Evolutionary conservation across 768 basidiomycete genomes (phyloP), one percentile per base, ranked within the genome.

Genomic region (Pulveroboletus sp.): DNA sequence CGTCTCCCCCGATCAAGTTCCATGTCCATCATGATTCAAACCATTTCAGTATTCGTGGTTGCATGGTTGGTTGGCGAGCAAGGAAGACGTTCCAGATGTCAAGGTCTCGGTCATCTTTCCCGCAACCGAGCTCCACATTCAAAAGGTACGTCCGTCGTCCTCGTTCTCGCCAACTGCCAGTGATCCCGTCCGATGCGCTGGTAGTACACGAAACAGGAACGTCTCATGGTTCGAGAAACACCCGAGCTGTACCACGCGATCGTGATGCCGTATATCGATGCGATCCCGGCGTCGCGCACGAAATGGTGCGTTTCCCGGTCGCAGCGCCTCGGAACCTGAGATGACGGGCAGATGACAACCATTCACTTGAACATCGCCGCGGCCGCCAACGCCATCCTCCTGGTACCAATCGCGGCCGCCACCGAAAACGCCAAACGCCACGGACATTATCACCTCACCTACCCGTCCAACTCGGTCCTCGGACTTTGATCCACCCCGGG

Each of bases 41-140:
- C 12, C 27, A 10, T 8, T n/a, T n/a, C 17, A 94, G 91, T 95
- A 95, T 67, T 75, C 82, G 13, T 94, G 90, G 85, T 65, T 84
- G 29, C 80, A 87, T 49, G 91, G 77, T 3, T 92, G 87, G 84
- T 61, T 89, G n/a, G 55, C 59, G 52, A 60, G n/a, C 54, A 61
- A 14, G 33, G 54, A 52, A 34, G 69, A 61, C 34, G 23, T 61
- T 3, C 77, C 83, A 2, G 94, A 97, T 57, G 71, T 93, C 49
- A 90, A 90, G 69, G 78, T 98, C 55, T 88, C 83, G 52, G 72
- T 93, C 16, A 85, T 97, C 43, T 87, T 78, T 53, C 95, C 95
- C 14, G 92, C 92, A 2, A 97, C 92, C 0, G 88, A 93, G 8
- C 80, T 84, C 4, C 94, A 98, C 61, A 84, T 98, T 49, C 78